Evolutionary conservation across 495 filamentous ascomycete species (phyloP), one percentile per base, ranked within the genome.

Genomic region (Achaetomiella virescens): DNA sequence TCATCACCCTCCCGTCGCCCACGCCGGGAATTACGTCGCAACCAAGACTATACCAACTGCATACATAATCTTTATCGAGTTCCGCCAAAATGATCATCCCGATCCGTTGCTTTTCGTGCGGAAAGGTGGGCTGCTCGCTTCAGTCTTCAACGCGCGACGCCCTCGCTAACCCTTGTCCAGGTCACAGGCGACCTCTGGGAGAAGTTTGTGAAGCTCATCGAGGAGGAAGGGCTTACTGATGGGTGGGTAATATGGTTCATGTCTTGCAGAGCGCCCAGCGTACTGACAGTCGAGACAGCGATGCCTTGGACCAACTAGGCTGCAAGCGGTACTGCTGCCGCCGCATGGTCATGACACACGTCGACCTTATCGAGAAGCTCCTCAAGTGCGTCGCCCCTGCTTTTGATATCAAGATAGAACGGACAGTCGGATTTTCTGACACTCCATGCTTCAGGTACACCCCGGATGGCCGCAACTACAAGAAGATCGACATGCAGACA

Each of bases 281-380:
- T 29, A 36, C 24, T 50, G 29, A 24, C 53, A 20, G 31, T n/a
- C 51, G 20, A 17, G 15, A 59, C 42, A 68, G 62, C 27, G 89
- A 95, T 63, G 93, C 92, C 24, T 91, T 98, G 86, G 91, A 97
- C 67, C 76, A 88, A 57, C 84, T 97, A 9, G 90, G 90, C 29
- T 90, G 91, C 75, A 90, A 89, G 70, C 84, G 93, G 35, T 98
- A 97, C 75, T 98, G 93, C 78, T 98, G 93, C 73, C 87, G 93
- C 44, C 84, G 93, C 67, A 98, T 98, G 93, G 79, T 98, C 63
- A 95, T 98, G 90, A 98, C 93, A n/a, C 93, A 98, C 70, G 95
- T 98, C 58, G 93, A 98, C 68, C 76, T 98, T 50, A 97, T 98
- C 59, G 93, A 98, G 80, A 98, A 98, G 77, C 81, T 98, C 18